Evolutionary conservation across 2,329 filamentous ascomycete species (phyloP).

Genomic region (Didymosphaeria variabile): DNA sequence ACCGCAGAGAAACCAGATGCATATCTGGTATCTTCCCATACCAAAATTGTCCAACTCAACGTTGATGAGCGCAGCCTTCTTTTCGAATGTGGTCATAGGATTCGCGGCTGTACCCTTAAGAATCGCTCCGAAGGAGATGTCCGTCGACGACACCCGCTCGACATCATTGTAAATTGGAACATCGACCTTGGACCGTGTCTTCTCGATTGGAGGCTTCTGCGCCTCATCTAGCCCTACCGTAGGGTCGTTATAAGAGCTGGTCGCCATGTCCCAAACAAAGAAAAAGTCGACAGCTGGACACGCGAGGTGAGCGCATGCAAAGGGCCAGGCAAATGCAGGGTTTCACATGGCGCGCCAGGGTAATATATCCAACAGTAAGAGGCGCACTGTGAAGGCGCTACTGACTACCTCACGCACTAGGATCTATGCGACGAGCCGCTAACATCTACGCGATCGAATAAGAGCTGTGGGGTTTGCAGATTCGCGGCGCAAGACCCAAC

Average conservation of each 20-base stretch:
- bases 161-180: conserved; percentile 40
- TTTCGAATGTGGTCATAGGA: conserved; percentile 39
- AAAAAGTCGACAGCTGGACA: background rate
- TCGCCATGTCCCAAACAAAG: conserved; percentile 16
- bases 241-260: conserved; percentile 7
- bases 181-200: conserved; percentile 25
- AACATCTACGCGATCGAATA: conserved; percentile 19
- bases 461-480: conserved; percentile 11
- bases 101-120: conserved; percentile 38
- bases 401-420: conserved; percentile 17
- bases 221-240: conserved; percentile 6
- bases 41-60: conserved; percentile 43
- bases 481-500: conserved; percentile 17
- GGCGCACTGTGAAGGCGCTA: conserved; percentile 13
- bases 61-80: conserved; percentile 44
- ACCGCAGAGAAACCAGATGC: conserved; percentile 44
- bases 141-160: conserved; percentile 31
- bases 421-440: conserved; percentile 28
- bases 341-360: conserved; percentile 14
- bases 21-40: conserved; percentile 40
- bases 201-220: conserved; percentile 13
- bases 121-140: conserved; percentile 37
- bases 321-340: conserved; percentile 11
- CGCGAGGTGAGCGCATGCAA: conserved; percentile 20
- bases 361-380: conserved; percentile 22